Conservation (phyloP, 129 eudicot genomes). For the Pittosporum tobira region DNA sequence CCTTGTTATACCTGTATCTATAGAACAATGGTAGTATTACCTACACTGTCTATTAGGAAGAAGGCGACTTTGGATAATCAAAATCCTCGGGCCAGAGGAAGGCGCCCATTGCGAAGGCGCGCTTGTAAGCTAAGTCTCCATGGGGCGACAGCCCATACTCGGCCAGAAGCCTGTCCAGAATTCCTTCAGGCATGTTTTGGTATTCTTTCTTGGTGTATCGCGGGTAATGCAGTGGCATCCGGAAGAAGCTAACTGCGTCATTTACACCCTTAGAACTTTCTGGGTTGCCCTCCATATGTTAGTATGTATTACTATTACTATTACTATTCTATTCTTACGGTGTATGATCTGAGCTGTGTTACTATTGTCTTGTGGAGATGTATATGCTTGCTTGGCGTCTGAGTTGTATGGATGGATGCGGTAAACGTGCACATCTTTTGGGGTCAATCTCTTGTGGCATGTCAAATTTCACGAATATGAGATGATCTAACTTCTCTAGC, state of each 20-base stretch:
- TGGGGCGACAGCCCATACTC: slow-evolving; percentile 24
- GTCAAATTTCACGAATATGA: slow-evolving; percentile 11
- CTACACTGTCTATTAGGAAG: too few species aligned
- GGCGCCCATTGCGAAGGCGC: slow-evolving; percentile 32
- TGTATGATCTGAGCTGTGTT: too few species aligned
- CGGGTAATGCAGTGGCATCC: slow-evolving; percentile 33
- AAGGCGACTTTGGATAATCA: too few species aligned
- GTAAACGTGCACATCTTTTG: too few species aligned
- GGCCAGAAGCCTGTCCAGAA: slow-evolving; percentile 26
- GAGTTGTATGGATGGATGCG: background rate
- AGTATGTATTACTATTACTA: background rate
- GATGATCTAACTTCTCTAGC: slow-evolving; percentile 16
- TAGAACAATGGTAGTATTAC: too few species aligned
- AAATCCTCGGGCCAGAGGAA: slow-evolving; percentile 32
- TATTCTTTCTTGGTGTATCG: slow-evolving; percentile 30
- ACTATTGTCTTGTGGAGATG: too few species aligned
- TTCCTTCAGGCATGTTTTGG: slow-evolving; percentile 24
- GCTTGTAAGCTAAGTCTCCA: slow-evolving; percentile 27
- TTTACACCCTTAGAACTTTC: too few species aligned
- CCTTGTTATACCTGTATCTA: too few species aligned
- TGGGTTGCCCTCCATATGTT: too few species aligned
- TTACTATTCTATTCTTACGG: too few species aligned
- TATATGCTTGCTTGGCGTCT: background rate
- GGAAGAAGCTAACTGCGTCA: slow-evolving; percentile 1
- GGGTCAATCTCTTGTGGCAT: background rate